phyloP scores from a whole-genome alignment of 176 grass and related monocot species.

The Lolium rigidum region DNA sequence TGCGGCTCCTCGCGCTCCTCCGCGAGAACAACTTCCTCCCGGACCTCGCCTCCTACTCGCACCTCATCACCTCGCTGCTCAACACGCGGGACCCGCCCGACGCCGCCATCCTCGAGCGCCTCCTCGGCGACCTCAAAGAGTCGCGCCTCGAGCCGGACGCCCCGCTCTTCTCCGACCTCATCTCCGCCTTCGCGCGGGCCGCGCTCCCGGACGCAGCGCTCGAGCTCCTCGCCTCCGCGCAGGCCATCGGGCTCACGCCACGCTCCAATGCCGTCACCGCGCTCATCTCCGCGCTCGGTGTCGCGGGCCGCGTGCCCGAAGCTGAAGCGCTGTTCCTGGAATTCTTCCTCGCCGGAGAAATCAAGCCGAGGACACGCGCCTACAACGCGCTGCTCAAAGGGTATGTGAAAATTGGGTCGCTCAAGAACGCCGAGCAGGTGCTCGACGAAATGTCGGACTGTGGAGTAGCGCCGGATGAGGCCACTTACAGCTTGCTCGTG shows the following conservation, averaged over 20 bases:
- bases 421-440: conserved; percentile 81
- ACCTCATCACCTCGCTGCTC: conserved; percentile 81
- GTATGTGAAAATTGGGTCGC: conserved; percentile 77
- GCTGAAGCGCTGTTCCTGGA: conserved; percentile 91
- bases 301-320: conserved; percentile 68
- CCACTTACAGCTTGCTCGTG: conserved; percentile 83
- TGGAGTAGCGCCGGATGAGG: conserved; percentile 74
- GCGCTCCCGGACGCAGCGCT: conserved; percentile 74
- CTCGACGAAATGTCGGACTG: conserved; percentile 87
- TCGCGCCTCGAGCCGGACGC: conserved; percentile 86
- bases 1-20: conserved; percentile 70
- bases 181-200: conserved; percentile 76
- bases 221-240: conserved; percentile 73
- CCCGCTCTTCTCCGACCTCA: conserved; percentile 83
- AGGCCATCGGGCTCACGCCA: conserved; percentile 91
- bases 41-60: conserved; percentile 80
- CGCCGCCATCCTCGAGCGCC: conserved; percentile 62
- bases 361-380: conserved; percentile 68
- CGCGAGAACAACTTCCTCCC: conserved; percentile 80
- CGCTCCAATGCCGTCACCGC: conserved; percentile 77
- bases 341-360: conserved; percentile 80
- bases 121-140: conserved; percentile 60
- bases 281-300: conserved; percentile 75
- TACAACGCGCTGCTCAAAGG: conserved; percentile 98
- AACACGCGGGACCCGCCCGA: conserved; percentile 82